Evolutionary conservation across 441 rosid species (phyloP), one percentile per base, ranked within the genome.

Genomic region (Pelargonium australe): DNA sequence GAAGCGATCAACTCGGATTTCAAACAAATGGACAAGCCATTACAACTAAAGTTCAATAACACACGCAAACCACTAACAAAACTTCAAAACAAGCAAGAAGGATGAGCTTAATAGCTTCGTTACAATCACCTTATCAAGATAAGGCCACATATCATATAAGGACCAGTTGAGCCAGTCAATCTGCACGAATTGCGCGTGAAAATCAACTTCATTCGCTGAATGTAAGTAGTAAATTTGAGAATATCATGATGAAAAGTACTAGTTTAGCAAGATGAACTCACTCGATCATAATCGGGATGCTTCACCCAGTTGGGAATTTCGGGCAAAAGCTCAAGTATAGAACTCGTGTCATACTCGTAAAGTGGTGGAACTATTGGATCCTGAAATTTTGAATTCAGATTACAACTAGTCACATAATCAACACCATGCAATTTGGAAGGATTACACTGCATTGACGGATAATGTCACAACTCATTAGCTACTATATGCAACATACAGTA

Each of bases 281-380:
- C 80, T 68, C 82, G 69, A 4, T 81, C 80, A 57, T 76, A 79
- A 64, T 79, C 79, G 0, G 82, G 84, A 66, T 78, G 83, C 63
- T 83, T 83, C 77, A 80, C 77, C 83, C 84, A 80, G 57, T 65
- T 37, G 5, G 86, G 83, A 63, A 83, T 75, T 64, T 83, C 81
- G 4, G 79, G 74, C 63, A 75, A 68, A 55, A 83, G 40, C 40
- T 77, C 83, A 69, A 75, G 72, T 73, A 83, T 28, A 12, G 73
- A 62, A 53, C 34, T 70, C 2, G 68, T 69, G 58, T 77, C 84
- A 6, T 74, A 63, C 72, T 80, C 79, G 28, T 73, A 31, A 31
- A 77, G 67, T 31, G 77, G 70, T 23, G 73, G 51, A 34, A 73
- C 66, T 41, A 67, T 72, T 0, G 72, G 83, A 58, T 79, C 82